Percentiles rank a stretch among this genome's conserved stretches.
These are phyloP conservation scores for Cyclospora cayetanensis DNA, from an alignment of 169 alveolate species.

Conservation along the genomic window DNA sequence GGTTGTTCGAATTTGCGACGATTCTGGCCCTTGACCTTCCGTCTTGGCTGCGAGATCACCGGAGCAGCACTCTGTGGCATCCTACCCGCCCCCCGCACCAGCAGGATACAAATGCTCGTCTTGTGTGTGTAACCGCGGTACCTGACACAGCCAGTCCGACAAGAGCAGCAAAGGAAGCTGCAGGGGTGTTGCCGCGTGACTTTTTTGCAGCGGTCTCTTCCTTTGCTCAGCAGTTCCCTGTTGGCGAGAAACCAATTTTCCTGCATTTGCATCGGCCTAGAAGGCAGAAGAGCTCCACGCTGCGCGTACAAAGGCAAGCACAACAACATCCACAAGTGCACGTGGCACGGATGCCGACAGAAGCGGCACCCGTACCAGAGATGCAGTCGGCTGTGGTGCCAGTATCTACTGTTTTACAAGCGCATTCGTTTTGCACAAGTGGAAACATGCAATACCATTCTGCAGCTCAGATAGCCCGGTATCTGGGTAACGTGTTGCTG, in stretches of 20 bases:
- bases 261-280: not conserved
- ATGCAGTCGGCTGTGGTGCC: not conserved
- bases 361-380: not conserved
- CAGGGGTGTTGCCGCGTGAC: not conserved
- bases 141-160: not conserved
- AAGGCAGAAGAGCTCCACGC: not conserved
- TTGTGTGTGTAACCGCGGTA: not conserved
- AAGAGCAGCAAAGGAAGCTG: not conserved
- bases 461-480: slow-evolving; percentile 36
- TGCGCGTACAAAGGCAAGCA: not conserved
- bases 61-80: not conserved
- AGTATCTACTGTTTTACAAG: not conserved
- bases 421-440: not conserved
- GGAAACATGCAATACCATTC: slow-evolving; percentile 19
- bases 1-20: slow-evolving; percentile 48
- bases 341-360: not conserved
- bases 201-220: slow-evolving; percentile 28
- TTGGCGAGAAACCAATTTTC: not conserved
- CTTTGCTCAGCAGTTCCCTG: slow-evolving; percentile 26
- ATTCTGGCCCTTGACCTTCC: slow-evolving; percentile 66
- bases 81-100: not conserved
- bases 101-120: not conserved
- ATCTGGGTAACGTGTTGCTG: slow-evolving; percentile 18
- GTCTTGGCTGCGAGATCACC: slow-evolving; percentile 55
- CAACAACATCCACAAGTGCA: not conserved